These are phyloP conservation scores for Trametes cingulata DNA, from an alignment of 768 basidiomycete genomes.

Conservation along the genomic window DNA sequence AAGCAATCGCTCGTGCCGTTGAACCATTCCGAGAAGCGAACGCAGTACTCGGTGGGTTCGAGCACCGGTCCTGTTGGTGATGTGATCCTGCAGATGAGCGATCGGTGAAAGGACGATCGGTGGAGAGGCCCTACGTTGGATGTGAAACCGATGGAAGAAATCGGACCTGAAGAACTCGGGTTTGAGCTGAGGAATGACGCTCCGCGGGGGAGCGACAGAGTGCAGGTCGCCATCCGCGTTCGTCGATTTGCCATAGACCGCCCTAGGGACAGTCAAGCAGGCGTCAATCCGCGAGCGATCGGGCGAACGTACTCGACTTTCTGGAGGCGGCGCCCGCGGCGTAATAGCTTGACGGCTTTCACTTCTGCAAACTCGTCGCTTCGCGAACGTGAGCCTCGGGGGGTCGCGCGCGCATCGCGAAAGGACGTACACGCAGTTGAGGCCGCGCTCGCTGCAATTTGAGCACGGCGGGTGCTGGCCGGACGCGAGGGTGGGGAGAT, in stretches of 20 bases:
- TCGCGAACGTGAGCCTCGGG: conserved; percentile 19
- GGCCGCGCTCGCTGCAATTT: conserved; percentile 85
- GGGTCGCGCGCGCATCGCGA: neutral
- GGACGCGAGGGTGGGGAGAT: conserved; percentile 56
- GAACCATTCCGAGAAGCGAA: conserved; percentile 66
- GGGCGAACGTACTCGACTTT: conserved; percentile 71
- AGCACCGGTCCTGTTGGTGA: conserved; percentile 72
- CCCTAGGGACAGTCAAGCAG: conserved; percentile 43
- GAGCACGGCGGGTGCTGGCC: conserved; percentile 61
- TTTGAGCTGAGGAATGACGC: conserved; percentile 69
- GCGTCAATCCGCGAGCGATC: neutral
- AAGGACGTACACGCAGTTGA: conserved; percentile 87
- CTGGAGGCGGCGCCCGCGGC: conserved; percentile 76
- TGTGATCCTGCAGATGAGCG: conserved; percentile 1
- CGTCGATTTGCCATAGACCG: conserved; percentile 73
- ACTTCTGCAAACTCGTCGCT: conserved; percentile 93
- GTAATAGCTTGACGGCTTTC: conserved; percentile 83
- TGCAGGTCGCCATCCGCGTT: conserved; percentile 42
- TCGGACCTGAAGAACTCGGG: conserved; percentile 80
- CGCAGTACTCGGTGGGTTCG: conserved; percentile 75
- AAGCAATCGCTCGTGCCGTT: conserved; percentile 61
- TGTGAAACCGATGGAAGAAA: conserved; percentile 82
- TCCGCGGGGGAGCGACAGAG: conserved; percentile 44
- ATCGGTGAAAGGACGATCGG: conserved; percentile 11
- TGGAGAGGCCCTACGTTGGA: conserved; percentile 64